These are phyloP conservation scores for Coniochaeta prunicola DNA, from an alignment of 2,329 filamentous ascomycete species.

Conservation along the genomic window DNA sequence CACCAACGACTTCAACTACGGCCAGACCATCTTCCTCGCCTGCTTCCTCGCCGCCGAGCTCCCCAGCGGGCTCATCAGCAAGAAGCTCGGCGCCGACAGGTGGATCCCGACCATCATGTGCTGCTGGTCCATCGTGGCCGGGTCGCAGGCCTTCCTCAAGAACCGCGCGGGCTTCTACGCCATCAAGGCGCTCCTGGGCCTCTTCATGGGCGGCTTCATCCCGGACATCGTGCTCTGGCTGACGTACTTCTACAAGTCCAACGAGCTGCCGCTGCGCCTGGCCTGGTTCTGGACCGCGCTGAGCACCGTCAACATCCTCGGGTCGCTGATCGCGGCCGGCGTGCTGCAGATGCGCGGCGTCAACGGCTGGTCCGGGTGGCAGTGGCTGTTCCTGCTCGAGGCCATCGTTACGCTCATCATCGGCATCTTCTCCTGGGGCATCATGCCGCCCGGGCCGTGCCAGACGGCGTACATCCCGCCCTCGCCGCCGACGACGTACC, in stretches of 20 bases:
- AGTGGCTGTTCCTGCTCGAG: constrained; percentile 35
- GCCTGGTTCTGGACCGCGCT: constrained; percentile 62
- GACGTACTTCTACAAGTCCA: constrained; percentile 68
- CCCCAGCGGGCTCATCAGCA: constrained; percentile 42
- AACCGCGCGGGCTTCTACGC: constrained; percentile 20
- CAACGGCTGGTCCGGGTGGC: constrained; percentile 45
- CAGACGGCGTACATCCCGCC: constrained; percentile 38
- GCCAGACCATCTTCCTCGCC: constrained; percentile 38
- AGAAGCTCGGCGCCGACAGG: constrained; percentile 40
- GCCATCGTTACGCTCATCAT: constrained; percentile 29
- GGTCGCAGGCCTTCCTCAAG: constrained; percentile 21
- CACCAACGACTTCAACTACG: constrained; percentile 33
- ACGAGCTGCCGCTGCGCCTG: constrained; percentile 60
- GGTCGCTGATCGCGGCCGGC: constrained; percentile 45
- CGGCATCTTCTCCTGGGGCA: constrained; percentile 33
- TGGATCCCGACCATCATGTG: constrained; percentile 37
- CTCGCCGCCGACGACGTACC: constrained; percentile 33
- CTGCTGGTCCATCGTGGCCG: constrained; percentile 20
- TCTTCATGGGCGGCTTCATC: constrained; percentile 55
- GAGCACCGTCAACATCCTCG: constrained; percentile 45
- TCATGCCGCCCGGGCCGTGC: constrained; percentile 37
- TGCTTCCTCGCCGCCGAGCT: constrained; percentile 42
- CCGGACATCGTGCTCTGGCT: constrained; percentile 60
- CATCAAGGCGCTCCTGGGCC: constrained; percentile 29
- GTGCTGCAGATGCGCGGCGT: constrained; percentile 45